Conservation (phyloP, 176 grass and related monocot genomes). For the Carex cristatella region DNA sequence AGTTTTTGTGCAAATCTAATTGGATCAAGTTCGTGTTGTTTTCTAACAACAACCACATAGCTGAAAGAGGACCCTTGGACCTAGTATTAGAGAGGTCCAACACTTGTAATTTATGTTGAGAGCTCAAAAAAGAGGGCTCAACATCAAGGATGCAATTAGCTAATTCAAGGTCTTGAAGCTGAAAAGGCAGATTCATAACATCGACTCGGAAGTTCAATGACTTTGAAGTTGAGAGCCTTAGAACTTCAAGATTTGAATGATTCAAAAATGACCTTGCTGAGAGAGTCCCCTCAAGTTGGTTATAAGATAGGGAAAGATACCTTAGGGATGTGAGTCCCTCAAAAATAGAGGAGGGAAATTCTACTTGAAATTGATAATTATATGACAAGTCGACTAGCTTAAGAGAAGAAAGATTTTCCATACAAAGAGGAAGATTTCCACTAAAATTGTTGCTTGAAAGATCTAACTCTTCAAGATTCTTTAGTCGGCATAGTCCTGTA, state of each 20-base stretch:
- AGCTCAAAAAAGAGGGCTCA: slow-evolving; percentile 17
- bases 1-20: slow-evolving; percentile 26
- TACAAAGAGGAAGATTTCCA: not conserved
- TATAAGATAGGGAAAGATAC: too few relatives aligned
- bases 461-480: not conserved
- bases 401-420: slow-evolving; percentile 14
- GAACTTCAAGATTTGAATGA: not conserved
- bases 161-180: slow-evolving; percentile 6
- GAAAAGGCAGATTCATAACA: slow-evolving; percentile 12
- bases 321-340: not conserved
- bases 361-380: not conserved
- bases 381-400: not conserved
- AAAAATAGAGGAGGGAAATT: not conserved
- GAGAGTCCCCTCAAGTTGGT: too few relatives aligned
- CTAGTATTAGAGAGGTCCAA: too few relatives aligned
- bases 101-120: too few relatives aligned
- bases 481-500: not conserved
- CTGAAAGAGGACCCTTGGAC: not conserved
- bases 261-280: not conserved
- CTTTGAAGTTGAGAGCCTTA: not conserved
- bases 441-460: not conserved
- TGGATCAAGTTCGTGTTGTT: not conserved
- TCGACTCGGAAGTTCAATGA: not conserved
- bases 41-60: slow-evolving; percentile 30
- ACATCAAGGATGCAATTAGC: slow-evolving; percentile 27